Evolutionary conservation across 805 yeast genomes (phyloP).

Genomic region (Wickerhamiella allomyrinae): DNA sequence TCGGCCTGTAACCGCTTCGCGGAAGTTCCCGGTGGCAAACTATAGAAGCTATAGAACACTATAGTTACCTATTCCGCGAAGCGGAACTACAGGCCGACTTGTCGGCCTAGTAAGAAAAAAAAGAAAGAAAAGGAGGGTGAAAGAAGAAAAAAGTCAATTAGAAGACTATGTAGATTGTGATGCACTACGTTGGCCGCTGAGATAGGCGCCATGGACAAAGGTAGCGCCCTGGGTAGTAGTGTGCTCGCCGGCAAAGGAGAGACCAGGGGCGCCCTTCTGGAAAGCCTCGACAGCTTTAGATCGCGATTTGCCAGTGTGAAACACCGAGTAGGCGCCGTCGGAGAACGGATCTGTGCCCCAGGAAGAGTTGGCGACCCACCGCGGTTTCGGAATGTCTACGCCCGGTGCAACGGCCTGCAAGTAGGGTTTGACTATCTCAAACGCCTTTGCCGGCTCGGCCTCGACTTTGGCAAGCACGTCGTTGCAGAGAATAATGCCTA

Average conservation of each 20-base stretch:
- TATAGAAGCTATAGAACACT: too few relatives aligned
- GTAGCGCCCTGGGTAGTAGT: constrained; percentile 76
- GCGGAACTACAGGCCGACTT: too few relatives aligned
- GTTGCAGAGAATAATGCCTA: constrained; percentile 51
- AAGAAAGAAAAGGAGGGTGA: too few relatives aligned
- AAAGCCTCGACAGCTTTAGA: constrained; percentile 46
- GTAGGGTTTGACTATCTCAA: constrained; percentile 15
- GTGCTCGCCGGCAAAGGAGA: constrained; percentile 83
- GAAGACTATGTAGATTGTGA: constrained; percentile 18
- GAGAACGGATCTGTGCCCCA: constrained; percentile 64
- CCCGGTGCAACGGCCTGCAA: constrained; percentile 18
- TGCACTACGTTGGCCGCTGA: constrained; percentile 50
- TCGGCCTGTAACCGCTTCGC: too few relatives aligned
- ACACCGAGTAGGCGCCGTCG: constrained; percentile 62
- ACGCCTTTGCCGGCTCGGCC: constrained; percentile 26
- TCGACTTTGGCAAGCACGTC: constrained; percentile 48
- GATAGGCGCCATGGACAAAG: constrained; percentile 80
- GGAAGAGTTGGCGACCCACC: constrained; percentile 31
- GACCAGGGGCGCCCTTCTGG: constrained; percentile 36
- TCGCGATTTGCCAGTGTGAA: constrained; percentile 57
- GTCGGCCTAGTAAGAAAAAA: too few relatives aligned
- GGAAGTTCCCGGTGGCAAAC: too few relatives aligned
- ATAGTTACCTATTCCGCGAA: too few relatives aligned
- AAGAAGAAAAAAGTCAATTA: background rate
- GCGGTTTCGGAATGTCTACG: constrained; percentile 24